Base-by-base conservation (phyloP, 1,284 basidiomycete genomes). In the Ceratobasidium sp. region DNA sequence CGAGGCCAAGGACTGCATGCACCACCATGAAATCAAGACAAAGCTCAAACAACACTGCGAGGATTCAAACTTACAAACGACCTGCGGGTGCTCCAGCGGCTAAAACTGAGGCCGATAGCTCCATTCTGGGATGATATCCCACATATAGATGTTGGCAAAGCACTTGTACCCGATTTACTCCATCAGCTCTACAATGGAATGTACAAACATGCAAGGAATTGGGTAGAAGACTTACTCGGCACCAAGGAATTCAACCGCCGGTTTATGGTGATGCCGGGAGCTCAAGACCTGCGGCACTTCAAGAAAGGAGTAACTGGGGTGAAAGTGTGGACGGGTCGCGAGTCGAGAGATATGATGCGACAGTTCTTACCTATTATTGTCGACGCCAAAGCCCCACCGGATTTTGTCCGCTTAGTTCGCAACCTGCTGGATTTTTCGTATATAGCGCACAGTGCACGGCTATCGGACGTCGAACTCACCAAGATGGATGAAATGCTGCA, bases 191-290 rank as follows among this genome's bases (percentile, higher is more conserved):
- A 55, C 16, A 55, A 55, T 4, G 53, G 53, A 16, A 74, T 80
- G 12, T 78, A 78, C 71, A 76, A 77, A 65, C 75, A 77, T 28
- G 53, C 30, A 32, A 10, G 21, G 28, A 21, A 55, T 32, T 55
- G 53, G 53, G 53, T 55, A 9, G 28, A 55, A 21, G 28, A 32
- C 14, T 23, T 55, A 16, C 36, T 67, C 8, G 50, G 34, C 0
- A 67, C 48, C 26, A 23, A 41, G 21, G 48, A 67, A 34, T 53
- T 67, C 21, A 55, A 67, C 21, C 2, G 36, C 2, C 32, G 64
- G 1, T 67, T 67, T 45, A 55, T 34, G 50, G 30, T n/a, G 14
- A 67, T 67, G 64, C 64, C 50, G 26, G n/a, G 9, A 12, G 64
- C 64, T 2, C 30, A 67, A 16, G 64, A 32, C 21, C 21, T 67